A percentile compares a stretch with the other conserved stretches of the same genome.
These are phyloP conservation scores for Flaveria brownii DNA, from an alignment of 129 eudicot genomes.

Conservation along the genomic window DNA sequence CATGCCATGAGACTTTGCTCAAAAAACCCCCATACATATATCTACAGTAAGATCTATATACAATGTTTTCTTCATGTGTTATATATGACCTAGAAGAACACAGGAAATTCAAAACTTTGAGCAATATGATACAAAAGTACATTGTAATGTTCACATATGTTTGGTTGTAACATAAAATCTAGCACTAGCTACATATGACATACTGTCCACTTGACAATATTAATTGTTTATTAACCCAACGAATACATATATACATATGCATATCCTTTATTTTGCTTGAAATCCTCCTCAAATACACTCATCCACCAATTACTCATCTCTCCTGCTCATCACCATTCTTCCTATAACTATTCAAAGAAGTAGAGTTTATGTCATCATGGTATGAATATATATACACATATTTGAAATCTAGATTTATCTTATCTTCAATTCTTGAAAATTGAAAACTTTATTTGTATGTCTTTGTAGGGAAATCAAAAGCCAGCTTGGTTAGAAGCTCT, in stretches of 20 bases:
- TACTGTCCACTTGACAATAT: constrained; percentile 38
- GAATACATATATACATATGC: constrained; percentile 27
- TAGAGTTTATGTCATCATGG: constrained; percentile 51
- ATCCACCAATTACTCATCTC: constrained; percentile 47
- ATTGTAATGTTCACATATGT: constrained; percentile 13
- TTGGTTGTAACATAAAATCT: constrained; percentile 19
- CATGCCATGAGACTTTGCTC: too few species aligned
- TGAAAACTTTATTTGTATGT: constrained; percentile 10
- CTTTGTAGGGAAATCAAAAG: constrained; percentile 60
- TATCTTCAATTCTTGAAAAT: background rate
- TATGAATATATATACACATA: constrained; percentile 17
- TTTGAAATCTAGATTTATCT: background rate
- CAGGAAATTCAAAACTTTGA: constrained; percentile 6
- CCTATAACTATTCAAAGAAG: constrained; percentile 25
- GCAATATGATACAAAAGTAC: constrained; percentile 2
- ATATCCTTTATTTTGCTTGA: constrained; percentile 30
- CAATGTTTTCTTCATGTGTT: background rate
- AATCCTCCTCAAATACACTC: constrained; percentile 60
- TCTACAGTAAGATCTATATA: background rate
- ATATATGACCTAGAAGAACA: background rate
- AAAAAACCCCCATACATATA: background rate
- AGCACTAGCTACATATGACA: constrained; percentile 27
- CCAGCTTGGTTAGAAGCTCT: constrained; percentile 98
- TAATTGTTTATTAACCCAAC: constrained; percentile 37
- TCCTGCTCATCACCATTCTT: constrained; percentile 28